These are phyloP conservation scores for Lolium perenne DNA, from an alignment of 176 grass and related monocot species.

Conservation along the genomic window DNA sequence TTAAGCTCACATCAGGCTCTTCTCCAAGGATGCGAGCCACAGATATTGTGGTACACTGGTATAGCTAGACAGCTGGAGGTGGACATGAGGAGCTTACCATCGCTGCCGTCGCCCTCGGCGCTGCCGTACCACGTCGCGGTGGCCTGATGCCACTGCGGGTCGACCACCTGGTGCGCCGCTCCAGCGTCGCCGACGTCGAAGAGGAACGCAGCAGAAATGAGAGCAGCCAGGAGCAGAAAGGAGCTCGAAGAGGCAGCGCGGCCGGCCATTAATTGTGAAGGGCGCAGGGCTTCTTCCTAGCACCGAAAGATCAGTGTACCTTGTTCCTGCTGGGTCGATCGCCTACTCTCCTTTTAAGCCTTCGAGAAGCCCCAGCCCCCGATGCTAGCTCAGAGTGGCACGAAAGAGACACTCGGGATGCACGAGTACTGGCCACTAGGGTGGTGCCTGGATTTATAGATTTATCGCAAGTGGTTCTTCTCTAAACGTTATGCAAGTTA, in stretches of 20 bases:
- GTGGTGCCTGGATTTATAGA: conserved; percentile 30
- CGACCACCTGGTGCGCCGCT: conserved; percentile 51
- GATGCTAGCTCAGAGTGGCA: conserved; percentile 32
- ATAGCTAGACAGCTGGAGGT: background rate
- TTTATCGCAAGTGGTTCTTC: too few species aligned
- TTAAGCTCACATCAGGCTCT: background rate
- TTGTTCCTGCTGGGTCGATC: conserved; percentile 24
- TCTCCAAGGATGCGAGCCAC: background rate
- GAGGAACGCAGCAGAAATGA: conserved; percentile 32
- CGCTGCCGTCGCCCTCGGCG: conserved; percentile 90
- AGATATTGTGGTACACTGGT: too few species aligned
- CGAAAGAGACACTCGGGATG: conserved; percentile 48
- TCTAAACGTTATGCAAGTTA: too few species aligned
- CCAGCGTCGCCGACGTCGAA: conserved; percentile 34
- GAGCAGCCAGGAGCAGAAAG: conserved; percentile 20
- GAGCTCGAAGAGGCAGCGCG: conserved; percentile 1
- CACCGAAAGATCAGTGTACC: background rate
- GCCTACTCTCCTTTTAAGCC: conserved; percentile 34
- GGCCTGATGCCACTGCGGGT: conserved; percentile 89
- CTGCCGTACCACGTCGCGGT: conserved; percentile 96
- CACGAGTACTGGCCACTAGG: background rate
- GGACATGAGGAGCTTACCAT: conserved; percentile 51
- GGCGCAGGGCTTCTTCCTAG: background rate
- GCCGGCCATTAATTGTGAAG: conserved; percentile 14
- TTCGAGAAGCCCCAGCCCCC: conserved; percentile 50